Evolutionary conservation across 257 asterid species (phyloP).

Genomic region (Solanum dulcamara): DNA sequence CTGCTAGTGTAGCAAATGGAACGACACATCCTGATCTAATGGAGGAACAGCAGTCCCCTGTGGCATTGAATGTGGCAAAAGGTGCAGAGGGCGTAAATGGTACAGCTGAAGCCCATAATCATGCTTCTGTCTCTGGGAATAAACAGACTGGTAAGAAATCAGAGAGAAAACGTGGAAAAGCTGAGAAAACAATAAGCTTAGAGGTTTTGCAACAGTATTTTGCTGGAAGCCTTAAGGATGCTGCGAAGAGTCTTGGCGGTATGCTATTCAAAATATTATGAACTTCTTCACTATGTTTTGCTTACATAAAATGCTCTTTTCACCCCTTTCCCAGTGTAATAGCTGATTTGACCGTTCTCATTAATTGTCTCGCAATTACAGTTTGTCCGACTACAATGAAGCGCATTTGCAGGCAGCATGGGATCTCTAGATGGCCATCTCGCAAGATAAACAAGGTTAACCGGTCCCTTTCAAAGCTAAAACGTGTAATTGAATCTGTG

Average conservation of each 20-base stretch:
- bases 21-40: constrained; percentile 25
- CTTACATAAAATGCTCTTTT: not conserved
- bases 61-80: constrained; percentile 16
- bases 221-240: constrained; percentile 87
- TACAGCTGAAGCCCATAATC: constrained; percentile 28
- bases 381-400: constrained; percentile 96
- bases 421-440: constrained; percentile 94
- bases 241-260: constrained; percentile 96
- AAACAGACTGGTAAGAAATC: constrained; percentile 48
- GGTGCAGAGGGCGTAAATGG: constrained; percentile 23
- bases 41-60: constrained; percentile 21
- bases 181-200: constrained; percentile 81
- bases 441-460: constrained; percentile 94
- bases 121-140: constrained; percentile 15
- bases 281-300: not conserved
- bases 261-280: constrained; percentile 8
- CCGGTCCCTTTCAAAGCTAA: constrained; percentile 71
- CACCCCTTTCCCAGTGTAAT: not conserved
- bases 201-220: constrained; percentile 87
- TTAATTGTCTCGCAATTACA: constrained; percentile 16
- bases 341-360: not conserved
- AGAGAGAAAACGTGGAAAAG: constrained; percentile 82
- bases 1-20: constrained; percentile 22
- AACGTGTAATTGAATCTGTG: constrained; percentile 79
- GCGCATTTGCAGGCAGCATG: constrained; percentile 90